These are phyloP conservation scores for Eucalyptus caleyi DNA, from an alignment of 345 rosid species.

Conservation along the genomic window DNA sequence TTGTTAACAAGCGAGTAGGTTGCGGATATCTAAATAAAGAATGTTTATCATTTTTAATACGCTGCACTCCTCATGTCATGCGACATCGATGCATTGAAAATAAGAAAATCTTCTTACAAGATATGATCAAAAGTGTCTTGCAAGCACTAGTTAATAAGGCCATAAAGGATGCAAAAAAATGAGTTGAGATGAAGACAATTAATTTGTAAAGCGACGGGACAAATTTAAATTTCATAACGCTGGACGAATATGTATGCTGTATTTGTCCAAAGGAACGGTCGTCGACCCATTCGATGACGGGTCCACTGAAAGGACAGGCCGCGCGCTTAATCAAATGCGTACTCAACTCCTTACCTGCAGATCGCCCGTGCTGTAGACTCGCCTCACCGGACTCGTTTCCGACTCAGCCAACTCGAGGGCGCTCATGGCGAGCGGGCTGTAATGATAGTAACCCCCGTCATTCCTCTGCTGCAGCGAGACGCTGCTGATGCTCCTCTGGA, in stretches of 20 bases:
- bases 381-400: constrained; percentile 43
- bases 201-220: neutral
- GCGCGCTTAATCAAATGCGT: too few species aligned
- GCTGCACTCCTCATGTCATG: neutral
- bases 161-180: neutral
- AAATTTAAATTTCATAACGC: neutral
- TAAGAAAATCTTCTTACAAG: neutral
- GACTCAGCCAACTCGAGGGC: constrained; percentile 20
- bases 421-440: neutral
- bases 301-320: neutral
- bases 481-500: constrained; percentile 66
- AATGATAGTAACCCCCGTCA: constrained; percentile 18
- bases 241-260: neutral
- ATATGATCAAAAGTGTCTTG: neutral
- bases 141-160: neutral
- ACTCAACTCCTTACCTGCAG: constrained; percentile 32
- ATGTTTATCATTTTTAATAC: neutral
- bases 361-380: constrained; percentile 80
- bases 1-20: neutral
- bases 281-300: neutral
- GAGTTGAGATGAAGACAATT: neutral
- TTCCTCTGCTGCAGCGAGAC: constrained; percentile 30
- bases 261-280: neutral
- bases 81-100: neutral
- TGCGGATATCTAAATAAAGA: neutral